Evolutionary conservation across 768 basidiomycete genomes (phyloP), one percentile per base, ranked within the genome.

Genomic region (Suillus variegatus): DNA sequence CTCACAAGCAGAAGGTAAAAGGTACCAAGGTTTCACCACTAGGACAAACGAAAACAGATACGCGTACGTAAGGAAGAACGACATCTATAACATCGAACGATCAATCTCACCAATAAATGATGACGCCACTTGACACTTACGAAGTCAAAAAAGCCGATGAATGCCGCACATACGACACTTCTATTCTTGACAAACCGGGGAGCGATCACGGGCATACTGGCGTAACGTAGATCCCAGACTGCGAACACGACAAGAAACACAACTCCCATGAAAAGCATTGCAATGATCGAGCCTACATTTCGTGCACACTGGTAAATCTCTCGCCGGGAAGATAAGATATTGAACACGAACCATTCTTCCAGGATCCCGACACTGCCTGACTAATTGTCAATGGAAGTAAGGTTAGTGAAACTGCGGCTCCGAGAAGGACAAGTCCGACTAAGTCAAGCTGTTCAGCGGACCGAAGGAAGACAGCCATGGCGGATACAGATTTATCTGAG

Each of bases 21-120:
- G 68, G 49, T 68, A 80, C 85, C 85, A 84, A 47, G 81, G 79
- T 67, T 84, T 83, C 22, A 84, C 82, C 35, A 85, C 78, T 12
- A 84, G 64, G 47, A 89, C 82, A 74, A 87, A 91, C 2, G 88
- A 89, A 79, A 86, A 93, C 20, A 92, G 84, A 72, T 92, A 93
- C 12, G 88, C 87, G 75, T 79, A 89, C 0, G 90, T 88, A 55
- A 93, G 81, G 79, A 85, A 88, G 78, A 85, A 88, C 2, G 87
- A 86, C 69, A 85, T 70, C 87, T 88, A 62, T 7, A 7, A 8
- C 8, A 14, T n/a, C 10, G 28, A n/a, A 60, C 60, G 10, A 41
- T 54, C 25, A 20, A 36, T 64, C 25, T 28, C 28, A 43, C 9
- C 22, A 35, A 36, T 18, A 14, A 62, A 44, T 20, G 35, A 35